Conservation (phyloP, 257 asterid genomes). For the Nicotiana benthamiana region DNA sequence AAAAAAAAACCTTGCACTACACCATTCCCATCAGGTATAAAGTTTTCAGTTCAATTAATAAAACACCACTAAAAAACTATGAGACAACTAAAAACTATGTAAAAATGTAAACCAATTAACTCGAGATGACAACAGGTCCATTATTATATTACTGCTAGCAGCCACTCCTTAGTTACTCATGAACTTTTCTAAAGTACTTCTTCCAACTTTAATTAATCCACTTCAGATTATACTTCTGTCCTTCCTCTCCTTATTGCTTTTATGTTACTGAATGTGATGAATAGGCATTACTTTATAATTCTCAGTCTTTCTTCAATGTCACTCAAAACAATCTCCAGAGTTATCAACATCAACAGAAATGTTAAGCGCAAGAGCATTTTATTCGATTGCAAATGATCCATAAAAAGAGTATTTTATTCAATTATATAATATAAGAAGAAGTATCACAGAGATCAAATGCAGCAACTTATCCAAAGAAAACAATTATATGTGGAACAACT, state of each 20-base stretch:
- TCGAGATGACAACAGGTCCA: neutral
- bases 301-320: neutral
- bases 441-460: neutral
- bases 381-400: neutral
- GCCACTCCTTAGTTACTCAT: no score
- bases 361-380: neutral
- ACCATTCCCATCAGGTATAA: neutral
- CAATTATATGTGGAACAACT: conserved; percentile 16
- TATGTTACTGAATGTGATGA: neutral
- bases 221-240: no score
- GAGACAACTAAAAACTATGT: neutral
- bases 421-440: no score
- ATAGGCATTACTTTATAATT: neutral
- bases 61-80: neutral
- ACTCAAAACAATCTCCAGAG: neutral
- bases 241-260: neutral
- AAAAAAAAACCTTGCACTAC: neutral
- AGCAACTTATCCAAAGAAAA: neutral
- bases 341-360: neutral
- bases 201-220: no score
- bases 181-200: no score
- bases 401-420: neutral
- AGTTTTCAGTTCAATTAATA: neutral
- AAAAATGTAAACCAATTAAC: neutral
- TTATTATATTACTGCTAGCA: no score